phyloP scores from a whole-genome alignment of 176 grass and related monocot genomes.

The Avena eriantha region DNA sequence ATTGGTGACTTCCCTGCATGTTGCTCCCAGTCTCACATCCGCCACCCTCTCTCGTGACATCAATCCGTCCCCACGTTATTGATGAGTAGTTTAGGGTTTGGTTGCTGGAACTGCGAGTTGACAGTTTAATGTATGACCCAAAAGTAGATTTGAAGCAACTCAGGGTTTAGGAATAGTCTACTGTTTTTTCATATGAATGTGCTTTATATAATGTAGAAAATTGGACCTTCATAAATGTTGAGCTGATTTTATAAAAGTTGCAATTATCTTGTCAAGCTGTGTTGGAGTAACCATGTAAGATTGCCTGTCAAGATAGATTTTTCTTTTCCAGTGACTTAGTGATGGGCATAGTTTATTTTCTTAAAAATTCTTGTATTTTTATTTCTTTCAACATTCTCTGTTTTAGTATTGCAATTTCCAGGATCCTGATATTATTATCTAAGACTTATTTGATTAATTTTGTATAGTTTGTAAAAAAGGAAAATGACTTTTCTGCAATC shows the following conservation, averaged over 20 bases:
- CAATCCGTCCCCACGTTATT: background rate
- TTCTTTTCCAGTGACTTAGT: background rate
- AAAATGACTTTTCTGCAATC: background rate
- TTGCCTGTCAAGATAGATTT: background rate
- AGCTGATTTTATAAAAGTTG: background rate
- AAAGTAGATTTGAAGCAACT: conserved; percentile 15
- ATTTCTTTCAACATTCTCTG: background rate
- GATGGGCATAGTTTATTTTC: background rate
- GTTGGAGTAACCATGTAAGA: background rate
- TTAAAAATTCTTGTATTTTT: background rate
- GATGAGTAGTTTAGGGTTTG: background rate
- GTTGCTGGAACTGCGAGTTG: background rate
- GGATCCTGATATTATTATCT: background rate
- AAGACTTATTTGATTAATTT: background rate
- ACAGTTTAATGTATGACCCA: background rate
- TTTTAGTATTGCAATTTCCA: background rate
- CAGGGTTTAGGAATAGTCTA: background rate
- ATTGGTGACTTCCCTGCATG: background rate
- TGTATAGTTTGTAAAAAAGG: background rate
- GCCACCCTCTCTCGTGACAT: background rate
- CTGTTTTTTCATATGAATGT: background rate
- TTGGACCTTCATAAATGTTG: conserved; percentile 1
- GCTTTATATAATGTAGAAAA: background rate
- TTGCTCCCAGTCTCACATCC: background rate
- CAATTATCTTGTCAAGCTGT: background rate